Percentiles rank a stretch among this genome's conserved stretches.
Evolutionary conservation across 2,329 filamentous ascomycete genomes (phyloP).

Genomic region (Penicillium olsonii): DNA sequence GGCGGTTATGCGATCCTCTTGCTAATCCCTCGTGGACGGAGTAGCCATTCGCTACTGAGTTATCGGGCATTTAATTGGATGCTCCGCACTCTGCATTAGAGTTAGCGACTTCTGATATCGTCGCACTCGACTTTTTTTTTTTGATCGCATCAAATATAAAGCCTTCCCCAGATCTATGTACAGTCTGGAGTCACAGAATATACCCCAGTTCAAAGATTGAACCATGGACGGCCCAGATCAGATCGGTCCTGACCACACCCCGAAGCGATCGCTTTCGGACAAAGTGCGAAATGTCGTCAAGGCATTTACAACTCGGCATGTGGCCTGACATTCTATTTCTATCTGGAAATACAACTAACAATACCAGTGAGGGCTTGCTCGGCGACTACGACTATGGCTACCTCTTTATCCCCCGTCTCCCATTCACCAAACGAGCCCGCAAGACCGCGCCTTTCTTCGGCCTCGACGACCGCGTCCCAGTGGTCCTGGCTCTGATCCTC

Average conservation of each 20-base stretch:
- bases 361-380: constrained; percentile 67
- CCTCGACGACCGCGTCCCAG: constrained; percentile 67
- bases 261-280: constrained; percentile 40
- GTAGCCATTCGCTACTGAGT: constrained; percentile 3
- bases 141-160: not conserved
- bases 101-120: constrained; percentile 3
- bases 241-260: constrained; percentile 44
- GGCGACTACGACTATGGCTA: constrained; percentile 89
- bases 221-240: constrained; percentile 43
- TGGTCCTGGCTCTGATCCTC: constrained; percentile 65
- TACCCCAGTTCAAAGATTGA: not conserved
- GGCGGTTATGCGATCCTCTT: constrained; percentile 18
- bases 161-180: not conserved
- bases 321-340: not conserved
- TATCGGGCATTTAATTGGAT: constrained; percentile 1
- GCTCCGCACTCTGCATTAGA: not conserved
- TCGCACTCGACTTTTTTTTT: not conserved
- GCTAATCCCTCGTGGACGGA: constrained; percentile 10
- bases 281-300: constrained; percentile 35
- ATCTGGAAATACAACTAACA: not conserved
- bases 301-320: constrained; percentile 45
- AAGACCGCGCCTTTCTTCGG: constrained; percentile 69
- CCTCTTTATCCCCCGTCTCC: constrained; percentile 78
- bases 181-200: too few relatives aligned
- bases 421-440: constrained; percentile 70